phyloP scores from a whole-genome alignment of 1,139 yeast genomes.

The Candida sp. region DNA sequence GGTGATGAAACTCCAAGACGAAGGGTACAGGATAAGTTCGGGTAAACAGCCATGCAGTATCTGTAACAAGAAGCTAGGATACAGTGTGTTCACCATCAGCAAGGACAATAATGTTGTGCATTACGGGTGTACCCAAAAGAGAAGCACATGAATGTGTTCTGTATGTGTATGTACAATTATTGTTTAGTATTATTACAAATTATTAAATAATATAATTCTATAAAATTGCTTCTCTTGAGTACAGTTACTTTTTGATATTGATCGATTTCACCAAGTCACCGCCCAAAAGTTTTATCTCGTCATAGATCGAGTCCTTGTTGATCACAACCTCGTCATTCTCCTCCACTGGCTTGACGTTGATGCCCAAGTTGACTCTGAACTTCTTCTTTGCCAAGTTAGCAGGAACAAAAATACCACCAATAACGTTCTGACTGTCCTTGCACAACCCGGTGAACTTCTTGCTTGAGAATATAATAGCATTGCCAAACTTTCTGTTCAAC shows the following conservation, averaged over 20 bases:
- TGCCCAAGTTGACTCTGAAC: slow-evolving; percentile 82
- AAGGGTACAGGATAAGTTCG: slow-evolving; percentile 38
- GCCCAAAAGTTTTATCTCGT: slow-evolving; percentile 77
- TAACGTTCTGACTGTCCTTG: slow-evolving; percentile 59
- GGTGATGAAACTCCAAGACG: slow-evolving; percentile 40
- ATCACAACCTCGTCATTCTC: slow-evolving; percentile 58
- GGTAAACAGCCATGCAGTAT: slow-evolving; percentile 53
- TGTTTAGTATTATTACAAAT: slow-evolving; percentile 2
- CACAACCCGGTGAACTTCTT: slow-evolving; percentile 54
- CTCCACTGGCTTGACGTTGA: slow-evolving; percentile 69
- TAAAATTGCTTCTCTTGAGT: not conserved
- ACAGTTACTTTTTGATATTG: slow-evolving; percentile 16
- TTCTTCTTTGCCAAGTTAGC: slow-evolving; percentile 56
- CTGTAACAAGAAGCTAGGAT: slow-evolving; percentile 67
- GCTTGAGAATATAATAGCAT: slow-evolving; percentile 64
- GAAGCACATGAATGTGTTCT: not conserved
- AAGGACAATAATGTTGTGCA: slow-evolving; percentile 63
- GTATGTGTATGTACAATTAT: slow-evolving; percentile 5
- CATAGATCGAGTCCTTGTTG: slow-evolving; percentile 75
- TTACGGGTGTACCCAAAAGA: slow-evolving; percentile 57
- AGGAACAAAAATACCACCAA: slow-evolving; percentile 86
- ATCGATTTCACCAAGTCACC: slow-evolving; percentile 60
- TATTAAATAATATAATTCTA: slow-evolving; percentile 4
- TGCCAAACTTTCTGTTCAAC: slow-evolving; percentile 57
- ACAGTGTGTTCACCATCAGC: slow-evolving; percentile 60